Evolutionary conservation across 1,284 basidiomycete genomes (phyloP).

Genomic region (Heterobasidion occidentale): DNA sequence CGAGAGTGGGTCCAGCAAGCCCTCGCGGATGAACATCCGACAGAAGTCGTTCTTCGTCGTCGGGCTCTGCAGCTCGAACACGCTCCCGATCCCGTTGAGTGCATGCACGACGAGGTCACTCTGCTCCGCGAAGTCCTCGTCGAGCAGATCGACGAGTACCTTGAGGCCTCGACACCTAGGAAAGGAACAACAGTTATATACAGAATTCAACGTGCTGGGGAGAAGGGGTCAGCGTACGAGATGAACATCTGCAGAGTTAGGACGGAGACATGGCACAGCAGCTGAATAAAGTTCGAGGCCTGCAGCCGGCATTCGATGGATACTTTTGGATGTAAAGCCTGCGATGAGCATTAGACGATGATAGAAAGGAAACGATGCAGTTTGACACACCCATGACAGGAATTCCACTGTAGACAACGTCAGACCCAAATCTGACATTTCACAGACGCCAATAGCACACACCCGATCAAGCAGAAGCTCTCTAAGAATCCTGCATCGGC

Average conservation of each 20-base stretch:
- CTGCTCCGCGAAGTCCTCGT: slow-evolving; percentile 90
- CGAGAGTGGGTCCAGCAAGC: slow-evolving; percentile 87
- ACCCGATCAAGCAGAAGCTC: slow-evolving; percentile 93
- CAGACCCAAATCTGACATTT: slow-evolving; percentile 2
- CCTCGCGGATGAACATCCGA: slow-evolving; percentile 95
- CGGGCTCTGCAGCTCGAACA: slow-evolving; percentile 92
- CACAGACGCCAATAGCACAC: slow-evolving; percentile 15
- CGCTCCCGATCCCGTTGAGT: slow-evolving; percentile 88
- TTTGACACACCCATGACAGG: slow-evolving; percentile 72
- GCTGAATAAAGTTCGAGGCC: slow-evolving; percentile 89
- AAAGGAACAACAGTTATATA: neutral
- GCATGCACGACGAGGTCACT: slow-evolving; percentile 90
- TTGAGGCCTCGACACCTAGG: slow-evolving; percentile 85
- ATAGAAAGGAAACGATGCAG: neutral
- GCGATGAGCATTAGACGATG: slow-evolving; percentile 3
- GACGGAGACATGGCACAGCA: slow-evolving; percentile 88
- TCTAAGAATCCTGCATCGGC: slow-evolving; percentile 84
- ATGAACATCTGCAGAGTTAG: slow-evolving; percentile 98
- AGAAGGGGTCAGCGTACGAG: slow-evolving; percentile 48
- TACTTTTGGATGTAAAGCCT: slow-evolving; percentile 94
- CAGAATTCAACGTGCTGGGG: neutral
- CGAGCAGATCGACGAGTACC: slow-evolving; percentile 90
- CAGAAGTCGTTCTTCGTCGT: slow-evolving; percentile 98
- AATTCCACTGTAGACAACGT: slow-evolving; percentile 55
- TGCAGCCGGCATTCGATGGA: slow-evolving; percentile 88